Conservation (phyloP, 768 basidiomycete species). For the Lentinula boryana region DNA sequence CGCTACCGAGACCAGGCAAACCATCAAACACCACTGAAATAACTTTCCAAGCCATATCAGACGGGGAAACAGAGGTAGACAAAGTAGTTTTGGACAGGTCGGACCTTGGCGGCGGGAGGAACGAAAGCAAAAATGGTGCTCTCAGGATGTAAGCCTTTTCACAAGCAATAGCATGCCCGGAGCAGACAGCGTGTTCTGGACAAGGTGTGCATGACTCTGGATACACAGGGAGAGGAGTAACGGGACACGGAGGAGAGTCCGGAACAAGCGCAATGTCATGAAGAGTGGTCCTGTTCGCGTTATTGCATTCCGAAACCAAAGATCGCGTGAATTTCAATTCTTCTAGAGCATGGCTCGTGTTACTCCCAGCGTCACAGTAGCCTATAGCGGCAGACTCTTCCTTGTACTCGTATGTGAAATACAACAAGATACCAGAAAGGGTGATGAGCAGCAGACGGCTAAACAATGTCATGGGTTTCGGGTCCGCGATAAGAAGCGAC, state of each 20-base stretch:
- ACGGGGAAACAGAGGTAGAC: conserved; percentile 33
- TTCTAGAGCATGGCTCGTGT: conserved; percentile 54
- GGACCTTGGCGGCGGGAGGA: conserved; percentile 32
- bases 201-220: conserved; percentile 69
- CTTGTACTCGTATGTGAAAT: conserved; percentile 44
- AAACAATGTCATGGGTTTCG: conserved; percentile 21
- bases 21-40: conserved; percentile 53
- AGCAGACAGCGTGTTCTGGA: conserved; percentile 64
- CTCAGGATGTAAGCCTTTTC: conserved; percentile 62
- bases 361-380: conserved; percentile 63
- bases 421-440: conserved; percentile 10
- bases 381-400: conserved; percentile 64
- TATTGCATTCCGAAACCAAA: conserved; percentile 51
- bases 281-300: conserved; percentile 44
- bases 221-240: conserved; percentile 47
- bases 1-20: conserved; percentile 68
- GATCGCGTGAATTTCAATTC: conserved; percentile 35
- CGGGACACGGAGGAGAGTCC: conserved; percentile 42
- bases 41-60: conserved; percentile 38
- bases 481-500: not conserved
- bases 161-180: conserved; percentile 52
- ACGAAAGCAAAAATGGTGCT: conserved; percentile 53
- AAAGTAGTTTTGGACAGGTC: conserved; percentile 28
- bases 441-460: conserved; percentile 37
- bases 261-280: conserved; percentile 20